Evolutionary conservation across 148 eudicot genomes (phyloP), one percentile per base, ranked within the genome.

Genomic region (Rhododendron griersonianum): DNA sequence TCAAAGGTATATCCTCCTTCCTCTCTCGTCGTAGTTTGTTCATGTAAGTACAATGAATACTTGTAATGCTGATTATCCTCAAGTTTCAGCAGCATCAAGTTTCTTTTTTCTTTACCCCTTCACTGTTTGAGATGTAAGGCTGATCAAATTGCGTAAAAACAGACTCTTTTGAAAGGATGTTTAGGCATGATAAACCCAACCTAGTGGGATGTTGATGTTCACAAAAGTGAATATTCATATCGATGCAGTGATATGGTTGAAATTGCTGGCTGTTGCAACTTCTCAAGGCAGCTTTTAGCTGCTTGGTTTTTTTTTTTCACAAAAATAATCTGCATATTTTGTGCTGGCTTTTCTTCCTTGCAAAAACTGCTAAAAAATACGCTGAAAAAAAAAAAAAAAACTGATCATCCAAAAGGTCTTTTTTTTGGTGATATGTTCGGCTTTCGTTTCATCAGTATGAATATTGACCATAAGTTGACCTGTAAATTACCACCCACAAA

Each of bases 1-100:
- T 91, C 85, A 88, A 90, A 97, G 99, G 99, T 97, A 90, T 78
- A 67, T 48, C 21, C 11, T 51, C 79, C 59, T 28, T 71, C 9
- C 44, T 35, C 37, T 75, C 57, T 53, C 9, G 9, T 2, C 1
- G 15, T 33, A 0, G 7, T 7, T 7, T 37, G 44, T 81, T 55
- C 4, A 3, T 75, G 5, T 0, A 67, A 25, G 71, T n/a, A n/a
- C 71, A 65, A 8, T 28, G 74, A 63, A 0, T 30, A 71, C 41
- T 33, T 74, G 78, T 14, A 33, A 35, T 28, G 18, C 44, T 73
- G 13, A 35, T 33, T 74, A 16, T 74, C 44, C 75, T 10, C 37
- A 25, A 28, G 35, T 28, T 69, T 69, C 35, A 1, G 57, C 50
- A 18, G 39, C 41, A 37, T 59, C 71, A 81, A 21, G 15, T 78